phyloP scores from a whole-genome alignment of 129 eudicot species.

The Apium graveolens region DNA sequence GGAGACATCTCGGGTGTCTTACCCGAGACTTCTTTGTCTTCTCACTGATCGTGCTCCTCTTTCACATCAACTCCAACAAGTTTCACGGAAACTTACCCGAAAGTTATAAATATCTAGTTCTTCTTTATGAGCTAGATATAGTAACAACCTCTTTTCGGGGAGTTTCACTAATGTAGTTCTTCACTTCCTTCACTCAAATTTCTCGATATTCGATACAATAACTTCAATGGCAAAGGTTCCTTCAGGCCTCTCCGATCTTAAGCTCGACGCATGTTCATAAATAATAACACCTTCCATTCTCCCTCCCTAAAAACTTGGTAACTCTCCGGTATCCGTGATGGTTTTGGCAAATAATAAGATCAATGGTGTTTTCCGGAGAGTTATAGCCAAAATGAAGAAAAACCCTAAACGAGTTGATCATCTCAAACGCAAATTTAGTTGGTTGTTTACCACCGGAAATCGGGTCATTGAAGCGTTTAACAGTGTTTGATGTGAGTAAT shows the following conservation, averaged over 20 bases:
- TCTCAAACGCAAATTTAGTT: constrained; percentile 36
- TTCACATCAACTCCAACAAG: constrained; percentile 64
- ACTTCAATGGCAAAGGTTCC: neutral
- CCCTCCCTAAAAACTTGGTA: constrained; percentile 56
- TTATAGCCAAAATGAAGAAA: constrained; percentile 43
- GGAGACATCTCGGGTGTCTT: constrained; percentile 45
- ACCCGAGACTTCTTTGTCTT: constrained; percentile 45
- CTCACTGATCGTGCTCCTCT: constrained; percentile 53
- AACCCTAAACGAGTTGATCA: constrained; percentile 52
- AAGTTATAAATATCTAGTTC: constrained; percentile 18
- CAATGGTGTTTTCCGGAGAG: constrained; percentile 64
- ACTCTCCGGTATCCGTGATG: constrained; percentile 65
- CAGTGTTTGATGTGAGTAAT: constrained; percentile 65
- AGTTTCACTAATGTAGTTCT: constrained; percentile 49
- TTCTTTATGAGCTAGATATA: constrained; percentile 60
- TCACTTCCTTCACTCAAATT: constrained; percentile 46
- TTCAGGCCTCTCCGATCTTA: constrained; percentile 21
- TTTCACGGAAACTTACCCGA: constrained; percentile 48
- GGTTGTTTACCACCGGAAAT: constrained; percentile 67
- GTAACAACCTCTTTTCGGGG: constrained; percentile 65
- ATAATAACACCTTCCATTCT: constrained; percentile 47
- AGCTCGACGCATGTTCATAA: constrained; percentile 78
- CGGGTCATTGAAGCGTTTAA: constrained; percentile 39
- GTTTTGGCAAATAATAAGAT: constrained; percentile 60
- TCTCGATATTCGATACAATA: constrained; percentile 41